phyloP scores from a whole-genome alignment of 2,329 filamentous ascomycete genomes.

The Uncinocarpus reesii region DNA sequence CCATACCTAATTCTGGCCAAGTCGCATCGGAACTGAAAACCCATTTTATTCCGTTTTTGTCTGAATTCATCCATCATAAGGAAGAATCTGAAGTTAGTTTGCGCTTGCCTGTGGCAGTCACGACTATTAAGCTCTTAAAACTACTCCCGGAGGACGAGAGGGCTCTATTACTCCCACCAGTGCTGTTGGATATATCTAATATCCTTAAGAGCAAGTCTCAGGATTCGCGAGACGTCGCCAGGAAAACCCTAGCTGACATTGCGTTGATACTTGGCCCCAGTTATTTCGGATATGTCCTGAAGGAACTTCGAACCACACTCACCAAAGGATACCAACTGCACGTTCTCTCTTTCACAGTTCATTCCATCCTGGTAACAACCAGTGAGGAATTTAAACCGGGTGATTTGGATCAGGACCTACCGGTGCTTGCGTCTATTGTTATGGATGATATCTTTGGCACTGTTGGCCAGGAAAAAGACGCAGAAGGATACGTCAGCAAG shows the following conservation, averaged over 20 bases:
- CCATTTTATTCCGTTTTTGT: slow-evolving; percentile 66
- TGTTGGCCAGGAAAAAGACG: slow-evolving; percentile 90
- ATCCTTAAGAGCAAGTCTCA: slow-evolving; percentile 82
- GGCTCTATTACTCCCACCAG: slow-evolving; percentile 62
- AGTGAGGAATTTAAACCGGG: slow-evolving; percentile 66
- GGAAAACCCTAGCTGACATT: slow-evolving; percentile 79
- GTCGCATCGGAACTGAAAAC: slow-evolving; percentile 61
- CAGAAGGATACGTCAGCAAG: slow-evolving; percentile 84
- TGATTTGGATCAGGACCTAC: slow-evolving; percentile 78
- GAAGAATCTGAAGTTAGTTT: slow-evolving; percentile 90
- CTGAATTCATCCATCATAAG: slow-evolving; percentile 83
- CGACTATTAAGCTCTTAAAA: slow-evolving; percentile 76
- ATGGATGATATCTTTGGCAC: slow-evolving; percentile 97
- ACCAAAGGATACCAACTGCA: slow-evolving; percentile 85
- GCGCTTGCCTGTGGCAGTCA: slow-evolving; percentile 79
- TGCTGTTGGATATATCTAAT: slow-evolving; percentile 84
- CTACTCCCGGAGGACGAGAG: slow-evolving; percentile 65
- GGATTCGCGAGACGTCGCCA: slow-evolving; percentile 80
- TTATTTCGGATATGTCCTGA: slow-evolving; percentile 87
- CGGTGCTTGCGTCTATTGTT: slow-evolving; percentile 67
- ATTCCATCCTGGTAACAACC: slow-evolving; percentile 72
- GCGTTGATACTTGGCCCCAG: slow-evolving; percentile 66
- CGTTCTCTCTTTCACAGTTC: slow-evolving; percentile 87
- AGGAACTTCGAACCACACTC: slow-evolving; percentile 74
- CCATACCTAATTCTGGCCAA: slow-evolving; percentile 57